Evolutionary conservation across 257 asterid species (phyloP).

Genomic region (Capsicum rhomboideum): DNA sequence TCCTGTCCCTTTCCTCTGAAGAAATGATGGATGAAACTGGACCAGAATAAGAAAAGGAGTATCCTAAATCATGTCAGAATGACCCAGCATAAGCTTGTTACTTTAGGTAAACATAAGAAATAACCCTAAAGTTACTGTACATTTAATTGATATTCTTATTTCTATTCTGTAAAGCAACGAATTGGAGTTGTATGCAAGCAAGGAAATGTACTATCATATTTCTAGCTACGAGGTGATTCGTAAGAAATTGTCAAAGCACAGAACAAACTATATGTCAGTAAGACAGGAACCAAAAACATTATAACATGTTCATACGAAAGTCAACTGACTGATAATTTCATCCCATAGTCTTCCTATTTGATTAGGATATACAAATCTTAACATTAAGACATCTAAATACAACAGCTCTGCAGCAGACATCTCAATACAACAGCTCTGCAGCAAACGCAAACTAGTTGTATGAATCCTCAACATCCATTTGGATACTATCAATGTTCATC

Average conservation of each 20-base stretch:
- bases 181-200: not conserved
- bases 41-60: not conserved
- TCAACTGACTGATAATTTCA: not conserved
- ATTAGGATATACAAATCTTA: not conserved
- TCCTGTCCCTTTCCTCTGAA: not conserved
- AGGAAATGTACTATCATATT: not conserved
- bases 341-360: not conserved
- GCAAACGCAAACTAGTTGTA: not conserved
- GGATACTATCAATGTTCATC: not conserved
- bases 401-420: not conserved
- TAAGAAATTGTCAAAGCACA: not conserved
- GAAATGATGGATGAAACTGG: not conserved
- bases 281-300: not conserved
- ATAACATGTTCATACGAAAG: not conserved
- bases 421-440: not conserved
- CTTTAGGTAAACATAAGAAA: not conserved
- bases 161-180: not conserved
- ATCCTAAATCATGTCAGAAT: not conserved
- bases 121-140: not conserved
- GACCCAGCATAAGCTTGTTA: not conserved
- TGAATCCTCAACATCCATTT: not conserved
- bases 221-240: not conserved
- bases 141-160: not conserved
- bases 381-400: not conserved
- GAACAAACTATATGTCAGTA: not conserved